Base-by-base conservation (phyloP, 345 rosid genomes). In the Eucalyptus cladocalyx region DNA sequence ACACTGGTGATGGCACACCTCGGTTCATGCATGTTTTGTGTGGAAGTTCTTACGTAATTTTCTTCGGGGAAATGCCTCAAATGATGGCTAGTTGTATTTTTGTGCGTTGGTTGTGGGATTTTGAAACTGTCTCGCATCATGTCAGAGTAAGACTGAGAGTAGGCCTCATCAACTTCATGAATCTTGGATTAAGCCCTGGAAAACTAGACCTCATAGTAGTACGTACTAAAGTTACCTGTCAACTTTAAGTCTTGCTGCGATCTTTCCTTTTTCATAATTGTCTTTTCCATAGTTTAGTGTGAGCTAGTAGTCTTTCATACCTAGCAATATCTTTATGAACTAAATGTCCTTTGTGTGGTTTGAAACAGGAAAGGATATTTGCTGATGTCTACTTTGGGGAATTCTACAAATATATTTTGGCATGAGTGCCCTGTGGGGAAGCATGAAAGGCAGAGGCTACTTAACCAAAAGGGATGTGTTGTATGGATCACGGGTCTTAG, bases 401-500 rank as follows among this genome's bases (percentile, higher is more conserved):
- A 94, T 87, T 90, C 95, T 3, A 92, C 95, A 15, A 97, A 96
- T 93, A 95, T 97, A 94, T 96, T 95, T 93, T 97, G 99, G 99
- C 99, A 97, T 80, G 96, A 96, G 88, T 96, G 94, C 43, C 95
- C 97, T 18, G 94, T 95, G 89, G 99, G 96, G 90, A 97, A 90
- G 93, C 81, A 90, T 87, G 98, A 97, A 87, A 96, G 97, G 91
- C 99, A 97, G 92, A 94, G 92, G 90, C 91, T 97, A 50, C 93
- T 98, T 43, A 90, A 98, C 91, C 98, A 97, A 88, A 96, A 95
- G 93, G 97, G 98, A 32, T 97, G 99, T 90, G 97, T 96, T 88
- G 95, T 97, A 37, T 97, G 99, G 99, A 95, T 97, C 89, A 97
- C 99, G 3, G 99, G 99, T 58, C 98, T 97, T 54, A 97, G 99